Conservation (phyloP, 2,329 filamentous ascomycete genomes). For the Thelonectria rubi region DNA sequence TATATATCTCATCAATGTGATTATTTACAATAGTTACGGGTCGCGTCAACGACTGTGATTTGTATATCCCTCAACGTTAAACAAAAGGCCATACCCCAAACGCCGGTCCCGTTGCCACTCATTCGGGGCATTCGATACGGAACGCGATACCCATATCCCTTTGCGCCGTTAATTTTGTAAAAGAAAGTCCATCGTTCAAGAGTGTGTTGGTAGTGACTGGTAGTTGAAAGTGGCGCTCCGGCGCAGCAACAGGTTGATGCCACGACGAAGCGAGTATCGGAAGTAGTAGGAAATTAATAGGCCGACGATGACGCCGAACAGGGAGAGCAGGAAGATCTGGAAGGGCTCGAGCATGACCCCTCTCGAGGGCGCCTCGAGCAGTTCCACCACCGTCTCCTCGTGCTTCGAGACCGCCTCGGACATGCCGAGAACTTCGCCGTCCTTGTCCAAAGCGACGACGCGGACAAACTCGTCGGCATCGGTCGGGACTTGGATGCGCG, state of each 20-base stretch:
- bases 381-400: conserved; percentile 14
- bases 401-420: conserved; percentile 24
- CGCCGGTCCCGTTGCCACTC: conserved; percentile 2
- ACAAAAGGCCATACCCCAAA: not conserved
- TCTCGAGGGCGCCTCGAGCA: conserved; percentile 29
- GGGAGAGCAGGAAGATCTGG: conserved; percentile 20
- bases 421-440: conserved; percentile 43
- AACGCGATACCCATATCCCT: not conserved
- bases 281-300: conserved; percentile 19
- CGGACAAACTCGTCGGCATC: conserved; percentile 32
- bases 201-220: conserved; percentile 23
- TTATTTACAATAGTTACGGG: conserved; percentile 4
- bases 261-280: conserved; percentile 25
- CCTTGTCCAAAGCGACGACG: conserved; percentile 32
- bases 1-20: not conserved
- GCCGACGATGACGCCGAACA: conserved; percentile 16
- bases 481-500: conserved; percentile 28
- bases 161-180: conserved; percentile 1
- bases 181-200: conserved; percentile 1
- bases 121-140: not conserved
- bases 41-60: not conserved
- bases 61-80: not conserved
- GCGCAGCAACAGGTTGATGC: conserved; percentile 30
- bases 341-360: conserved; percentile 22
- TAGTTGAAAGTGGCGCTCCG: conserved; percentile 26